Evolutionary conservation across 306 rosid genomes (phyloP).

Genomic region (Vigna nakashimae): DNA sequence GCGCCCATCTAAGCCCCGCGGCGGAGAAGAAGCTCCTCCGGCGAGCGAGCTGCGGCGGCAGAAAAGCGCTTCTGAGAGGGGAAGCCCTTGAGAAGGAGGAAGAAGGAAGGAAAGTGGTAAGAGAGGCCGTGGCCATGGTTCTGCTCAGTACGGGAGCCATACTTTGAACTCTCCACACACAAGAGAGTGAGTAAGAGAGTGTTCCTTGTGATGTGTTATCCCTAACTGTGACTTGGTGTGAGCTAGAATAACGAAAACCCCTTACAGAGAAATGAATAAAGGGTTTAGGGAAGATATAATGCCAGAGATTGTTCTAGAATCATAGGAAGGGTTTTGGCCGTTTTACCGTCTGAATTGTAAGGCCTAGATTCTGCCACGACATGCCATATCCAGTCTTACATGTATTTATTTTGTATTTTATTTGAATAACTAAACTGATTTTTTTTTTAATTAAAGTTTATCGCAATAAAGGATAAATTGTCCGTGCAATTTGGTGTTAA

Average conservation of each 20-base stretch:
- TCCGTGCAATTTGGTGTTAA: too few species aligned
- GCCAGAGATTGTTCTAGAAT: constrained; percentile 51
- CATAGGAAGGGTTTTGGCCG: neutral
- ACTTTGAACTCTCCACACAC: neutral
- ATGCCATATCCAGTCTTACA: neutral
- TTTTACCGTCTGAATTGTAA: neutral
- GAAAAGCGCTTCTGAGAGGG: constrained; percentile 58
- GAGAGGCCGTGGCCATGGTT: constrained; percentile 64
- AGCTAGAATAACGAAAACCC: constrained; percentile 19
- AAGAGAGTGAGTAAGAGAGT: neutral
- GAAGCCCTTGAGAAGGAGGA: constrained; percentile 53
- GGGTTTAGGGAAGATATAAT: constrained; percentile 41
- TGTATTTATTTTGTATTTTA: too few species aligned
- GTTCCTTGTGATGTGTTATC: constrained; percentile 20
- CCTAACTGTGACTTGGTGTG: neutral
- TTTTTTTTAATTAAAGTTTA: too few species aligned
- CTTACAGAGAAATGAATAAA: neutral
- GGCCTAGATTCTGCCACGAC: constrained; percentile 40
- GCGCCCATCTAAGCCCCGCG: constrained; percentile 60
- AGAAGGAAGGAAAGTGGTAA: constrained; percentile 67
- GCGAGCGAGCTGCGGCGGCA: constrained; percentile 60
- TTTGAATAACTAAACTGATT: too few species aligned
- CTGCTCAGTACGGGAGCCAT: constrained; percentile 90
- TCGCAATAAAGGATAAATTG: neutral
- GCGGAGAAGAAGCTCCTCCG: constrained; percentile 48